Evolutionary conservation across 495 filamentous ascomycete species (phyloP).

Genomic region (Melanomma pulvis-pyrius): DNA sequence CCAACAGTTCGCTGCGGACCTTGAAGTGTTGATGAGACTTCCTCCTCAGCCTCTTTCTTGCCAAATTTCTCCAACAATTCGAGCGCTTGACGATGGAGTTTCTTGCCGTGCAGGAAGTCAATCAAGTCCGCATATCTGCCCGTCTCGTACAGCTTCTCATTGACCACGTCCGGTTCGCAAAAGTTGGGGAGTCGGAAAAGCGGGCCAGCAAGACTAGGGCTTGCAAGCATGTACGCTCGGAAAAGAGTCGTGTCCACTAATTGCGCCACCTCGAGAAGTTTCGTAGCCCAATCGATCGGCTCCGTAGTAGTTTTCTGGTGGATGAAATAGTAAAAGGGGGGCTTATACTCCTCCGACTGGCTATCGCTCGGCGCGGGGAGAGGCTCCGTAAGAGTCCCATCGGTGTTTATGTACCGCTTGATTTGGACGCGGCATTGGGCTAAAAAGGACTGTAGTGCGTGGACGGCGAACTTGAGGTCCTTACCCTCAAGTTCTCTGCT

Average conservation of each 20-base stretch:
- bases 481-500: conserved; percentile 68
- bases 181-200: conserved; percentile 97
- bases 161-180: conserved; percentile 93
- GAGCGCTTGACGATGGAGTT: conserved; percentile 84
- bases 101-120: conserved; percentile 96
- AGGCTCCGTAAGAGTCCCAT: conserved; percentile 67
- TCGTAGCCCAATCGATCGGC: conserved; percentile 66
- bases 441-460: conserved; percentile 80
- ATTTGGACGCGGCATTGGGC: conserved; percentile 80
- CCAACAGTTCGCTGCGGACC: conserved; percentile 81
- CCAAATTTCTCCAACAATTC: conserved; percentile 84
- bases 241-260: conserved; percentile 94
- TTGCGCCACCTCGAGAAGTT: conserved; percentile 72
- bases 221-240: conserved; percentile 87
- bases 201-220: conserved; percentile 79
- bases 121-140: conserved; percentile 91
- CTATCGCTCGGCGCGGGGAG: conserved; percentile 56
- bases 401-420: conserved; percentile 77
- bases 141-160: conserved; percentile 84
- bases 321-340: conserved; percentile 47
- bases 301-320: conserved; percentile 50
- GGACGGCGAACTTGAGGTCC: conserved; percentile 77
- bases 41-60: conserved; percentile 64
- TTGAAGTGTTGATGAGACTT: conserved; percentile 67
- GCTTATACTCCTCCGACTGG: conserved; percentile 43